These are phyloP conservation scores for Colletotrichum higginsianum DNA, from an alignment of 2,329 filamentous ascomycete species.

Conservation along the genomic window DNA sequence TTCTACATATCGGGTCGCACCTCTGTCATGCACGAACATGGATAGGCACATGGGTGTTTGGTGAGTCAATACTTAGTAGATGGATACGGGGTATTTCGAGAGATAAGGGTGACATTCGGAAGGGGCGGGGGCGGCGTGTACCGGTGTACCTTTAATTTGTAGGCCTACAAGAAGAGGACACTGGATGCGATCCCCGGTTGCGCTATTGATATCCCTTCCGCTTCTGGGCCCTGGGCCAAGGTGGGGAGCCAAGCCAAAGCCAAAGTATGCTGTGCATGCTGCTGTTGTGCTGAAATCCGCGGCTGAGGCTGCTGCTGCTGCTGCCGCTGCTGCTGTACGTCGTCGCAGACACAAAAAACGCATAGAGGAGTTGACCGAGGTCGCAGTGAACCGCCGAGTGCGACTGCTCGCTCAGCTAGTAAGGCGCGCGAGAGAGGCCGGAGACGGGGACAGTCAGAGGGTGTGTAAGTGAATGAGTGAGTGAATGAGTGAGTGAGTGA, in stretches of 20 bases:
- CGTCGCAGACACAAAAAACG: neutral
- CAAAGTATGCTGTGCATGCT: neutral
- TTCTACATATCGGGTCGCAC: constrained; percentile 7
- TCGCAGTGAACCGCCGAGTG: too few species aligned
- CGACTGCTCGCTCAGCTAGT: neutral
- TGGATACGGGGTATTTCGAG: neutral
- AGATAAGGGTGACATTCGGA: neutral
- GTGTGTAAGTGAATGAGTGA: too few species aligned
- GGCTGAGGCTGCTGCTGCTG: too few species aligned
- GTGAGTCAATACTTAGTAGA: neutral
- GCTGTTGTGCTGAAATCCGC: neutral
- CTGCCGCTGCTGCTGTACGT: neutral
- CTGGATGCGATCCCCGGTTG: too few species aligned
- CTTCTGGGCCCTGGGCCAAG: neutral
- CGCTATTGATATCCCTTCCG: too few species aligned
- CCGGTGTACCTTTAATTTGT: too few species aligned
- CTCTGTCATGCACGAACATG: neutral
- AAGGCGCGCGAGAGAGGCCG: neutral
- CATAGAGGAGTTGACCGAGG: too few species aligned
- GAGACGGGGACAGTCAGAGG: neutral
- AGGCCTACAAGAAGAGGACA: too few species aligned
- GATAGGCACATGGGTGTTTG: neutral
- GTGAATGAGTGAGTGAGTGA: too few species aligned
- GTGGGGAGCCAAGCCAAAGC: neutral
- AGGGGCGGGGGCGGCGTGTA: too few species aligned